Base-by-base conservation (phyloP, 192 early-diverging fungal species). In the Backusella macrospora region DNA sequence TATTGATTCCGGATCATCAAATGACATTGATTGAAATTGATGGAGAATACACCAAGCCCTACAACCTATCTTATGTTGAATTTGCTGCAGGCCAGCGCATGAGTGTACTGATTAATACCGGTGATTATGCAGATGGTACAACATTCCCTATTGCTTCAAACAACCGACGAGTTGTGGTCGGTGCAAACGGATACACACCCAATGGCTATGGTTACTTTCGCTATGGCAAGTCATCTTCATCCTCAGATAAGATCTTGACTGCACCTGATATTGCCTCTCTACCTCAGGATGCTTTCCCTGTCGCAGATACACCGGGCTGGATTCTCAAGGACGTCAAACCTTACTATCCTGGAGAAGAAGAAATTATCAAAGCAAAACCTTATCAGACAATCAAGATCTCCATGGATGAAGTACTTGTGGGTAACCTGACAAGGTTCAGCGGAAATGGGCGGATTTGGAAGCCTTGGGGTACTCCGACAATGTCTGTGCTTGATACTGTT, bases 21-120 rank as follows among this genome's bases (percentile, higher is more conserved):
- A 40, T 87, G 65, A 79, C 80, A 5, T 79, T 87, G 16, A 78
- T 87, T 45, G 86, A 87, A 63, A 80, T 81, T 15, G 86, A 87
- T 65, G 86, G 86, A 18, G 72, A 80, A 15, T 39, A 64, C 9
- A 80, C 83, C 2, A 37, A 87, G 18, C 83, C 80, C 3, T 75
- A 82, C 43, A 40, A 65, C 15, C 72, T 79, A 9, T 70, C 85
- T n/a, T 67, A 66, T 21, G 6, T 86, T 14, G 65, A 80, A 23
- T 38, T 87, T 5, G 71, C 76, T 75, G 65, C 84, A 16, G 81
- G 78, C 18, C 82, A 87, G 59, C 52, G 86, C 39, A 86, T 84
- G 68, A 83, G 82, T 62, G 81, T 83, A 4, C 38, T 85, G 5
- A 65, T 86, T 16, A 65, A 62, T 29, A 71, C 84, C 5, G 46